These are phyloP conservation scores for Naganishia kalamii DNA, from an alignment of 768 basidiomycete species.

Conservation along the genomic window DNA sequence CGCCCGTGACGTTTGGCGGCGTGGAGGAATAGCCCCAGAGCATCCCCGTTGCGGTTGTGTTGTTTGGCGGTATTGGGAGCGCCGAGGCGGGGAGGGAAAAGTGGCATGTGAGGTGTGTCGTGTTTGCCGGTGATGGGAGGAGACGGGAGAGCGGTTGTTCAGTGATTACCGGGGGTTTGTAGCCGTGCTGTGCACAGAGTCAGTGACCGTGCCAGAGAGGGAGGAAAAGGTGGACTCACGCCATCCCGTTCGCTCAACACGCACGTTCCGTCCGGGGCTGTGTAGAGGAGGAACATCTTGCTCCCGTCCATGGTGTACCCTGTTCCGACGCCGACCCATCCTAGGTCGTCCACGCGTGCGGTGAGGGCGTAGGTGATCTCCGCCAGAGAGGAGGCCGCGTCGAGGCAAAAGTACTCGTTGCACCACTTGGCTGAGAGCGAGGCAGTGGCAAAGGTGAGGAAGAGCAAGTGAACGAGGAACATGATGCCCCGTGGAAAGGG, in stretches of 20 bases:
- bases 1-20: neutral
- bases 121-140: neutral
- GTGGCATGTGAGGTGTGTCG: neutral
- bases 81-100: neutral
- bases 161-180: neutral
- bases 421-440: neutral
- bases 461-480: no score
- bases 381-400: neutral
- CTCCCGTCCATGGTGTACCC: conserved; percentile 11
- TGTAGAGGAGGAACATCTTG: conserved; percentile 11
- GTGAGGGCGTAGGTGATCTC: neutral
- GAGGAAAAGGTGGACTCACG: neutral
- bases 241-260: conserved; percentile 14
- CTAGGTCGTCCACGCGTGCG: neutral
- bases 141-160: neutral
- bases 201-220: no score
- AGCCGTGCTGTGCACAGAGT: neutral
- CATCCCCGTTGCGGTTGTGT: neutral
- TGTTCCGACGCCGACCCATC: conserved; percentile 13
- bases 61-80: no score
- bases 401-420: neutral
- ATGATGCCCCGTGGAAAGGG: no score
- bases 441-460: no score
- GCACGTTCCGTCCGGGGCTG: neutral
- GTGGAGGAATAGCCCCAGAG: neutral